A percentile compares a stretch with the other conserved stretches of the same genome.
Conservation (phyloP, 345 rosid species). For the Eutrema japonicum region DNA sequence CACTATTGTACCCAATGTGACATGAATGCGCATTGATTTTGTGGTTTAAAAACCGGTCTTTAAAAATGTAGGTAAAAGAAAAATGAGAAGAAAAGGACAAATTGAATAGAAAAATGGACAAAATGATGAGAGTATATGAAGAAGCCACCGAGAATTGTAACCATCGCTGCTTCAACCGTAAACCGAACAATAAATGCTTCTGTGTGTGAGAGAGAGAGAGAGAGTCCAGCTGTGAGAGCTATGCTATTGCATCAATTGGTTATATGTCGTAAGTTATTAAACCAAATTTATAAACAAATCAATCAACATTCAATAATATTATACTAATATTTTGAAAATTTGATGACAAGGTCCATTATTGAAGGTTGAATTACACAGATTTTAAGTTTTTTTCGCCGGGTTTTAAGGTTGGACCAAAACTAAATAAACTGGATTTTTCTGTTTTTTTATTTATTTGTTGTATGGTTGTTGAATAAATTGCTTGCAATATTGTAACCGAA, state of each 20-base stretch:
- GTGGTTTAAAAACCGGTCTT: constrained; percentile 1
- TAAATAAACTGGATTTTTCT: neutral
- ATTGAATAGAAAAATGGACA: constrained; percentile 16
- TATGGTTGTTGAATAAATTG: too few relatives aligned
- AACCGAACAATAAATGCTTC: constrained; percentile 43
- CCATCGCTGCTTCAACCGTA: constrained; percentile 47
- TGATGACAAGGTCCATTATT: neutral
- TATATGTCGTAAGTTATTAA: neutral
- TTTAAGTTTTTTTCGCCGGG: neutral
- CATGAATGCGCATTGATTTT: constrained; percentile 20
- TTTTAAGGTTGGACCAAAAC: neutral
- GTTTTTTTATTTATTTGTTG: too few relatives aligned
- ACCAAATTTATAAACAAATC: neutral
- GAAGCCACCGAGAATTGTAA: constrained; percentile 38
- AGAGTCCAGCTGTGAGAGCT: constrained; percentile 38
- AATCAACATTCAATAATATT: neutral
- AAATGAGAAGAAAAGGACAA: constrained; percentile 24
- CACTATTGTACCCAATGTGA: constrained; percentile 26
- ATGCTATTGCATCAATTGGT: constrained; percentile 34
- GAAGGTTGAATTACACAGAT: neutral
- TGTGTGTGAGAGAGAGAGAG: constrained; percentile 29
- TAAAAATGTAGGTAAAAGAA: neutral
- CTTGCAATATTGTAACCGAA: too few relatives aligned
- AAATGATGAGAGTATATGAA: constrained; percentile 12
- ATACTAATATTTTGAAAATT: constrained; percentile 1